Base-by-base conservation (phyloP, 192 early-diverging fungal species). In the Geranomyces variabilis region DNA sequence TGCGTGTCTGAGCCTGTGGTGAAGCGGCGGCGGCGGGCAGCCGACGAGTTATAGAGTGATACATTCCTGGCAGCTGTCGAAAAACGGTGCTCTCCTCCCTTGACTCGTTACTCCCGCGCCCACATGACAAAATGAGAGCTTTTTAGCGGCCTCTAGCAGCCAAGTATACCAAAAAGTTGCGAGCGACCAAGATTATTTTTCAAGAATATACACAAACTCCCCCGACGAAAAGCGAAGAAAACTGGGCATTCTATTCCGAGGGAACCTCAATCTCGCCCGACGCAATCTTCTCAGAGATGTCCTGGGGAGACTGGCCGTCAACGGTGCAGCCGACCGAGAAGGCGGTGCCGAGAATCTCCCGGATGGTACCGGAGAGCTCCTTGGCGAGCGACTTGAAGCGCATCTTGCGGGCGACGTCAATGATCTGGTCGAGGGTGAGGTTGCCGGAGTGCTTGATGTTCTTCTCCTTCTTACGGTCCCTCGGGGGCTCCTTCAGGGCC, bases 401-500 rank as follows among this genome's bases (percentile, higher is more conserved):
- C 93, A 99, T 95, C 80, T 87, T 93, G 77, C 93, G 93, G 76
- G 97, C 97, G 80, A 99, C 88, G 73, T 96, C 95, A 77, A 96
- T 91, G 66, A 99, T 88, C 66, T 94, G 91, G 80, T 97, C 91
- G 44, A 99, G 78, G 63, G 93, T 84, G 78, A 99, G 85, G 91
- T 99, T 99, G 74, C 96, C 96, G 78, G 79, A 87, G 89, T 98
- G 96, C 86, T 95, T 90, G 83, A 98, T 95, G 93, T 99, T 99
- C 93, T 99, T 99, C 84, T 99, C 97, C 94, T 99, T 99, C 93
- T 99, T 99, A 83, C 90, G 87, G 85, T 99, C 97, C 71, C 97
- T 86, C 31, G 90, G 89, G 62, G 96, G 92, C 87, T 99, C 97
- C 90, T 97, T 97, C 53, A 99, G 85, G 73, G 97, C 97, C 79